A percentile compares a stretch with the other conserved stretches of the same genome.
phyloP scores from a whole-genome alignment of 495 filamentous ascomycete genomes.

The Neurospora discreta region DNA sequence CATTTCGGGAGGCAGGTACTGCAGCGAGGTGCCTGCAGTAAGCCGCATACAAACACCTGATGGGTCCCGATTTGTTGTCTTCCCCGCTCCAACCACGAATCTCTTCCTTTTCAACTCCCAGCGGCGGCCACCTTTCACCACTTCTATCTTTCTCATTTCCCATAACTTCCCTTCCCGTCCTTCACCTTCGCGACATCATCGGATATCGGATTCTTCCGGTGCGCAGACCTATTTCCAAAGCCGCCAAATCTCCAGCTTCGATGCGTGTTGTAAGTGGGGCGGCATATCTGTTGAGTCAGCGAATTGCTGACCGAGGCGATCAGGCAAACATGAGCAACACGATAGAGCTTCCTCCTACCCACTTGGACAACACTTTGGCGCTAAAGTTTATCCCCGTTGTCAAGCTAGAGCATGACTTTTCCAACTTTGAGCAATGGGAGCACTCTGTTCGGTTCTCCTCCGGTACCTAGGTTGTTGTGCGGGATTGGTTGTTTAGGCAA shows the following conservation, averaged over 20 bases:
- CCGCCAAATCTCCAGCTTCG: not conserved
- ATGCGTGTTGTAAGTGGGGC: not conserved
- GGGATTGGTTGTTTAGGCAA: too few relatives aligned
- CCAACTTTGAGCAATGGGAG: not conserved
- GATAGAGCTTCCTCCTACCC: not conserved
- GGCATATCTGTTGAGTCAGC: too few relatives aligned
- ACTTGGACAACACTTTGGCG: not conserved
- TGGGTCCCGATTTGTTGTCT: not conserved
- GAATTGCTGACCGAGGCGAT: too few relatives aligned
- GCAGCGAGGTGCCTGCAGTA: not conserved
- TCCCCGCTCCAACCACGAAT: not conserved
- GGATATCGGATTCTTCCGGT: not conserved
- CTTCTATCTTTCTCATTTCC: not conserved
- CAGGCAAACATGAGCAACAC: not conserved
- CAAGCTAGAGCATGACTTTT: rapidly evolving
- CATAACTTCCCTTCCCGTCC: not conserved
- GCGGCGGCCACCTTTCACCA: not conserved
- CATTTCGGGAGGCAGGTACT: not conserved
- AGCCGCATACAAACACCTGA: not conserved
- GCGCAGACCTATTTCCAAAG: too few relatives aligned
- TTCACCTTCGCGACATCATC: not conserved
- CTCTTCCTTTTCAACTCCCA: not conserved
- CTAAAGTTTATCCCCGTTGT: not conserved
- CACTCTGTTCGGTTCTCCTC: not conserved
- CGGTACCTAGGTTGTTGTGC: too few relatives aligned